Evolutionary conservation across 768 basidiomycete genomes (phyloP).

Genomic region (Coprinopsis strossmayeri): DNA sequence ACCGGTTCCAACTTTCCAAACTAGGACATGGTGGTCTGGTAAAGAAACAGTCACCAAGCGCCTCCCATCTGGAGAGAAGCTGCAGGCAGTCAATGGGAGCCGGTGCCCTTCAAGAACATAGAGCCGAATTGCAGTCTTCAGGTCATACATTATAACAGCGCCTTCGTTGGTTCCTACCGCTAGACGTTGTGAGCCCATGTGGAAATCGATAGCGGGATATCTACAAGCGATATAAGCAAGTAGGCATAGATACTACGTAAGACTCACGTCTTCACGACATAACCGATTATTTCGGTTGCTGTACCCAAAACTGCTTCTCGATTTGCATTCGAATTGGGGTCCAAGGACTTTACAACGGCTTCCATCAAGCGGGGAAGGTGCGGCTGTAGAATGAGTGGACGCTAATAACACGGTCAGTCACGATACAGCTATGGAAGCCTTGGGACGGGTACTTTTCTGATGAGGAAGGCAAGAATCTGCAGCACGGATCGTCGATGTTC

Average conservation of each 20-base stretch:
- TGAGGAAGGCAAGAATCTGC: constrained; percentile 90
- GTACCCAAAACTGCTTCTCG: constrained; percentile 85
- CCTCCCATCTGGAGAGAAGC: constrained; percentile 91
- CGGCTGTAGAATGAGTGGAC: constrained; percentile 78
- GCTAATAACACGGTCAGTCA: constrained; percentile 31
- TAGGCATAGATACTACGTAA: neutral
- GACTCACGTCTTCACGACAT: constrained; percentile 86
- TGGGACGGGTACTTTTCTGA: constrained; percentile 68
- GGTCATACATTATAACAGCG: constrained; percentile 91
- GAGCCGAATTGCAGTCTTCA: constrained; percentile 90
- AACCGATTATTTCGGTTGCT: constrained; percentile 90
- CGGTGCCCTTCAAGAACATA: constrained; percentile 94
- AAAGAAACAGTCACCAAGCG: constrained; percentile 83
- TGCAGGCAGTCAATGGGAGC: constrained; percentile 73
- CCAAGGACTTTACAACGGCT: constrained; percentile 93
- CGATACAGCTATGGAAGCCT: neutral
- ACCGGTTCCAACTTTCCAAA: constrained; percentile 95
- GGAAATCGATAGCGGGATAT: constrained; percentile 92
- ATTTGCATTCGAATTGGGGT: constrained; percentile 74
- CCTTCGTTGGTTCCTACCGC: constrained; percentile 94
- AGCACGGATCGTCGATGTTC: constrained; percentile 83
- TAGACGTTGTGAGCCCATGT: constrained; percentile 78
- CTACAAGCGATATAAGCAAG: constrained; percentile 29
- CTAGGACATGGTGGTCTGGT: constrained; percentile 75
- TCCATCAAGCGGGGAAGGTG: constrained; percentile 84